Evolutionary conservation across 176 grass and related monocot species (phyloP).

Genomic region (Panicum miliaceum): DNA sequence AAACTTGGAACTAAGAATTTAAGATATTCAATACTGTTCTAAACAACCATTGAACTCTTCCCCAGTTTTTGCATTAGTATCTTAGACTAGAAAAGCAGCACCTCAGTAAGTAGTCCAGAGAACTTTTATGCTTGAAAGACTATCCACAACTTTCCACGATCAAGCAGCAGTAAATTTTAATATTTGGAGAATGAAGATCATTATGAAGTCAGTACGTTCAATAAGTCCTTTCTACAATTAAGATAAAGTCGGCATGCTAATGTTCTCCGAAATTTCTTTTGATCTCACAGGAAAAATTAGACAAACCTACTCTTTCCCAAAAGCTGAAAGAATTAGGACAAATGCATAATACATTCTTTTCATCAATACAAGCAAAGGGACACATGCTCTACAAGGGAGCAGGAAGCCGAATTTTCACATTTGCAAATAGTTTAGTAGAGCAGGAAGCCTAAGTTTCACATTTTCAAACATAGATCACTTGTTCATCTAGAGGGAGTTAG

Average conservation of each 20-base stretch:
- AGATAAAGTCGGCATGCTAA: background rate
- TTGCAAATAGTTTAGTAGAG: constrained; percentile 11
- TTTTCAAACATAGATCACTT: too few species aligned
- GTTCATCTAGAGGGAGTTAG: too few species aligned
- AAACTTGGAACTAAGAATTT: background rate
- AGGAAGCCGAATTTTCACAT: background rate
- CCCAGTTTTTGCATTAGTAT: background rate
- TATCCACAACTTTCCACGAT: background rate
- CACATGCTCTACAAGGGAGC: background rate
- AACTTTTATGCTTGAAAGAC: background rate
- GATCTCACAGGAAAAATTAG: background rate
- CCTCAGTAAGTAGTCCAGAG: background rate
- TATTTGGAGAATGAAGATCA: background rate
- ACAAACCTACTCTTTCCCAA: constrained; percentile 24
- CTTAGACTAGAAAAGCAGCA: constrained; percentile 4
- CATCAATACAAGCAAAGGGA: constrained; percentile 12
- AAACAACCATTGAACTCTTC: background rate
- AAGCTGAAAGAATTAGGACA: background rate
- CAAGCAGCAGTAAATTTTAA: background rate
- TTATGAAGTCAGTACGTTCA: constrained; percentile 6
- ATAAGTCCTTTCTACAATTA: background rate
- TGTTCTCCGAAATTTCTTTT: background rate
- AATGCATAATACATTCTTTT: background rate
- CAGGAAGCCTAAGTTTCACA: too few species aligned
- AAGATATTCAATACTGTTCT: background rate